Evolutionary conservation across 805 yeast species (phyloP).

Genomic region (Gaillardinia entomophila): DNA sequence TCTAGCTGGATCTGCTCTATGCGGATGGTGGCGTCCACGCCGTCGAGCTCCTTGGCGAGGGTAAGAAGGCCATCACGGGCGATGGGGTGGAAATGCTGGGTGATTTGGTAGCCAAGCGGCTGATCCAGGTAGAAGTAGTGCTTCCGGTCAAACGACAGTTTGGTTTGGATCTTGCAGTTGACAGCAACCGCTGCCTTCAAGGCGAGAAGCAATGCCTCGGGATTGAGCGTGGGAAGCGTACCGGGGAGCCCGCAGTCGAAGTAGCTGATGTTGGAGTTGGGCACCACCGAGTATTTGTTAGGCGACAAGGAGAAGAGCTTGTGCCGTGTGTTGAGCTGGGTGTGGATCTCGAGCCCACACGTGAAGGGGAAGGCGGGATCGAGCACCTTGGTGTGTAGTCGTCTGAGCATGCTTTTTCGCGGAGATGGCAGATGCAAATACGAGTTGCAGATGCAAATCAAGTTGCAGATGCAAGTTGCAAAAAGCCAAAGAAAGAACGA

Average conservation of each 20-base stretch:
- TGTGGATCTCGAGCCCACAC: conserved; percentile 91
- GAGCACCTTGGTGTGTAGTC: no score
- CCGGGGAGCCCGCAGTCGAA: conserved; percentile 91
- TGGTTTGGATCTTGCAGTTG: conserved; percentile 47
- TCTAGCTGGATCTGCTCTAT: conserved; percentile 85
- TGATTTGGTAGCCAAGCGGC: conserved; percentile 92
- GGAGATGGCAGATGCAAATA: no score
- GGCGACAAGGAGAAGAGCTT: conserved; percentile 72
- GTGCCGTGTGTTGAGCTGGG: conserved; percentile 69
- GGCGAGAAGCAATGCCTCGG: conserved; percentile 67
- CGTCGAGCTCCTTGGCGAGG: conserved; percentile 49
- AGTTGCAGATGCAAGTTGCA: no score
- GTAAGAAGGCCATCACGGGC: conserved; percentile 61
- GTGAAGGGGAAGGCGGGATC: conserved; percentile 37
- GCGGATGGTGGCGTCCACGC: conserved; percentile 45
- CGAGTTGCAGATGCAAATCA: no score
- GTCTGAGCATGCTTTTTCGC: no score
- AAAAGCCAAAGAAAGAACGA: no score
- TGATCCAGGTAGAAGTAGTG: conserved; percentile 97
- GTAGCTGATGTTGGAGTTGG: conserved; percentile 67
- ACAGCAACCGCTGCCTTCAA: conserved; percentile 68
- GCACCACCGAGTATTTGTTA: conserved; percentile 42
- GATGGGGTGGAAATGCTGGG: conserved; percentile 80
- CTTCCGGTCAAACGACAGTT: conserved; percentile 80
- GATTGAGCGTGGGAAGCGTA: conserved; percentile 77